phyloP scores from a whole-genome alignment of 192 early-diverging fungal genomes.

The Linnemannia zychae region DNA sequence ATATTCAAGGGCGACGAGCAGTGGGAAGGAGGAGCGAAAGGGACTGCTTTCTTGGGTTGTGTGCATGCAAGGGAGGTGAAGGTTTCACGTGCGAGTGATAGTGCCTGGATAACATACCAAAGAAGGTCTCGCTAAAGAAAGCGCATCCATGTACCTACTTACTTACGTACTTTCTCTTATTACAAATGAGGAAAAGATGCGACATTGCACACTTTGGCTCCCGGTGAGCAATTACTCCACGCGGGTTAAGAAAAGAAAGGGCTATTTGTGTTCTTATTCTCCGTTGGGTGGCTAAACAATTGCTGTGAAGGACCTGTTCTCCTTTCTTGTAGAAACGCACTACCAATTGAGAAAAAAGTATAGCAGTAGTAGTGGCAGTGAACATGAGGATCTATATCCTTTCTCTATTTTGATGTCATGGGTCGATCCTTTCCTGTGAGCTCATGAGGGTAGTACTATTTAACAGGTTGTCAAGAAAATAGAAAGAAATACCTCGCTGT shows the following conservation, averaged over 20 bases:
- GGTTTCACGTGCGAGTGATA: neutral
- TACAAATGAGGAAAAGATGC: neutral
- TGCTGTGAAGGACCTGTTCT: no score
- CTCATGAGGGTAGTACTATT: neutral
- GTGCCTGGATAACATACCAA: neutral
- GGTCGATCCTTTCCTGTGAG: neutral
- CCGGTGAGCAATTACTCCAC: neutral
- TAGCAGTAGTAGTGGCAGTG: neutral
- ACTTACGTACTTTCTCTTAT: neutral
- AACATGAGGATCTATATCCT: no score
- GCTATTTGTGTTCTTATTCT: neutral
- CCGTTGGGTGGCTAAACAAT: no score
- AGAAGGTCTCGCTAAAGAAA: neutral
- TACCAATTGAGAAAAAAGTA: neutral
- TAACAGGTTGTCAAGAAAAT: neutral
- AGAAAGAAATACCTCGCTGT: neutral
- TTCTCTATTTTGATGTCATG: neutral
- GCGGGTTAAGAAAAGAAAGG: neutral
- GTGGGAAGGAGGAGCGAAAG: neutral
- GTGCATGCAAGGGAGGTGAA: neutral
- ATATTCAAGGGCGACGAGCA: constrained; percentile 26
- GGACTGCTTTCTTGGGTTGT: neutral
- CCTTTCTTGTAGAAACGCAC: neutral
- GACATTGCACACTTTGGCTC: neutral
- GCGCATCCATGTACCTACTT: no score